Conservation (phyloP, 148 eudicot genomes). For the Rhododendron mucronatum region DNA sequence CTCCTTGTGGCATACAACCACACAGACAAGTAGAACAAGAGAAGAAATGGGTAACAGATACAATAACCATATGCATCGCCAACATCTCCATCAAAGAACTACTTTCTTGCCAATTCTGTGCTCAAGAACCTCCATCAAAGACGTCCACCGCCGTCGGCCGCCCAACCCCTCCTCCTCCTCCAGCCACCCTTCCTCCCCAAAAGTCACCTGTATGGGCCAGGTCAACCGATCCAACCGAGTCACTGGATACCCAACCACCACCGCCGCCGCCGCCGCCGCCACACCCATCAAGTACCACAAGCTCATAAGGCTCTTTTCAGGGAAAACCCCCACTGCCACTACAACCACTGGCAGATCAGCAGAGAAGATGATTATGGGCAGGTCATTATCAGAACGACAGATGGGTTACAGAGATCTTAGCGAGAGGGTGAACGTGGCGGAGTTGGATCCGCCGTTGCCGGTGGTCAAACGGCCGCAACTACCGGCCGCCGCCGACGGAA, state of each 20-base stretch:
- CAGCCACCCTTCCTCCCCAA: slow-evolving; percentile 52
- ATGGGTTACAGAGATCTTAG: not conserved
- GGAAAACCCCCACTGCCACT: slow-evolving; percentile 20
- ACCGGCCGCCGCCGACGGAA: slow-evolving; percentile 17
- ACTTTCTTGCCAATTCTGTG: slow-evolving; percentile 64
- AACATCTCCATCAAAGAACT: slow-evolving; percentile 13
- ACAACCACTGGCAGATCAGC: not conserved
- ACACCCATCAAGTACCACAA: slow-evolving; percentile 26
- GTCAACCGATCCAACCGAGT: slow-evolving; percentile 56
- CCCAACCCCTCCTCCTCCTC: slow-evolving; percentile 11
- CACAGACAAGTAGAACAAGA: not conserved
- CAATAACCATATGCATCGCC: slow-evolving; percentile 10
- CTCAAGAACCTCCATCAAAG: slow-evolving; percentile 46
- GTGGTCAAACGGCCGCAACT: slow-evolving; percentile 41
- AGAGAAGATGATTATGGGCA: not conserved
- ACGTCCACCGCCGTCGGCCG: slow-evolving; percentile 28
- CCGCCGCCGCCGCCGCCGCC: not conserved
- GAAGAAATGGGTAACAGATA: slow-evolving; percentile 23
- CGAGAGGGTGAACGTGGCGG: slow-evolving; percentile 22
- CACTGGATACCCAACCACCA: slow-evolving; percentile 28
- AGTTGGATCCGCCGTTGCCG: slow-evolving; percentile 79
- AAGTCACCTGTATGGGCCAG: slow-evolving; percentile 68
- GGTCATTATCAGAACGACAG: not conserved
- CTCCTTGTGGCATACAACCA: not conserved
- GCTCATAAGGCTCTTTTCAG: slow-evolving; percentile 46